Evolutionary conservation across 805 yeast species (phyloP).

Genomic region (Torulaspora delbrueckii): DNA sequence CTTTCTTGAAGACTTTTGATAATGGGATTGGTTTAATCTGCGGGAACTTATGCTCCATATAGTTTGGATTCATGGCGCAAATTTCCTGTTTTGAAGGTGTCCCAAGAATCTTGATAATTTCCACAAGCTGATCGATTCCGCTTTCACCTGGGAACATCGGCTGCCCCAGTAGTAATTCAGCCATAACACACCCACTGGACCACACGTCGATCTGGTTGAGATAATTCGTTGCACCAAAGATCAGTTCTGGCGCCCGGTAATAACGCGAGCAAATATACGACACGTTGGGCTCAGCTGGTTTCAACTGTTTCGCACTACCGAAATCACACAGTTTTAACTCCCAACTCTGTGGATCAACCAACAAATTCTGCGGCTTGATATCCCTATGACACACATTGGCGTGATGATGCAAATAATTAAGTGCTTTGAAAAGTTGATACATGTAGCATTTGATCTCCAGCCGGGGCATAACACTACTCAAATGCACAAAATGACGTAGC

Average conservation of each 20-base stretch:
- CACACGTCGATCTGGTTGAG: constrained; percentile 95
- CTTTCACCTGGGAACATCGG: constrained; percentile 97
- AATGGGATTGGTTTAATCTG: constrained; percentile 74
- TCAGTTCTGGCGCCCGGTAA: constrained; percentile 95
- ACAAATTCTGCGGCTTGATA: constrained; percentile 84
- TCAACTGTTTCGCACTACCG: constrained; percentile 89
- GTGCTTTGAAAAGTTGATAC: constrained; percentile 68
- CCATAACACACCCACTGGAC: constrained; percentile 98
- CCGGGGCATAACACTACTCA: constrained; percentile 76
- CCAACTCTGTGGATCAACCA: constrained; percentile 82
- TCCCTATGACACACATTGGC: constrained; percentile 89
- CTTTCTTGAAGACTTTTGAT: constrained; percentile 54
- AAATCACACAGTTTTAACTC: constrained; percentile 91
- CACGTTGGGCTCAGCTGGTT: constrained; percentile 89
- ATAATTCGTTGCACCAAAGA: constrained; percentile 94
- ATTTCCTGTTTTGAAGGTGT: constrained; percentile 93
- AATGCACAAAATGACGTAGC: constrained; percentile 74
- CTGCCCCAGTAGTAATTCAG: constrained; percentile 90
- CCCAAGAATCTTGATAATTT: constrained; percentile 91
- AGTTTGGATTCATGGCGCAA: constrained; percentile 91
- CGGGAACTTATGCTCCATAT: constrained; percentile 96
- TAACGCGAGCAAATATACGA: constrained; percentile 95
- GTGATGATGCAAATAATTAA: constrained; percentile 70
- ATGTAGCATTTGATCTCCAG: constrained; percentile 84
- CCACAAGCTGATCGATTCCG: constrained; percentile 96